Evolutionary conservation across 495 filamentous ascomycete species (phyloP), one percentile per base, ranked within the genome.

Genomic region (Pyrenopolyporus hunteri): DNA sequence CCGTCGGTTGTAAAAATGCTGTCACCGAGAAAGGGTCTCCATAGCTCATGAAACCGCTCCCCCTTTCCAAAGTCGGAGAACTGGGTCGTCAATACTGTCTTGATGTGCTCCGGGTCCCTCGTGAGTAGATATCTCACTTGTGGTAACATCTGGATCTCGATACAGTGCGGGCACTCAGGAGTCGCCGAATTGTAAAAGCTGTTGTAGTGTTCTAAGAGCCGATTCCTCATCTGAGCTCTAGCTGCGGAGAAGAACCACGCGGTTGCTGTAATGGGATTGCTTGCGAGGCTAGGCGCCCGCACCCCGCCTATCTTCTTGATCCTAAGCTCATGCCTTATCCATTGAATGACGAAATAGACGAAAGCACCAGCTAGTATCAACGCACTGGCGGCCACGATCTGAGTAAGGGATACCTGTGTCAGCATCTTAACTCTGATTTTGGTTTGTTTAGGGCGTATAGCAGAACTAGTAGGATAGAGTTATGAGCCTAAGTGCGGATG

Each of bases 1-100:
- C 79, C 78, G 47, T 87, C 83, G 1, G 79, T 82, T 1, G 81
- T 81, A 63, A 87, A 86, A 65, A 87, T 85, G 57, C 78, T 75
- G 47, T 83, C 74, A 2, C 84, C 83, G 4, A 87, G 73, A 46
- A 85, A 85, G 5, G 78, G 79, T 39, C 75, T 68, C 79, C 79
- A 85, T 11, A 79, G 70, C 11, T 74, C 57, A 40, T 81, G 71
- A 45, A 85, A 85, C 22, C 61, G 50, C 25, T 77, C 70, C 10
- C 82, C 83, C 64, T 85, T 84, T 33, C 82, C 82, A 63, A 75
- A 87, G 26, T 84, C 78, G 36, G 66, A 63, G 54, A 87, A 85
- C 36, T 85, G 81, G 19, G 79, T 77, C 0, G 83, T 79, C 31
- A 86, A 70, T 6, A 86, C 67, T 4, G 82, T 76, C 57, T 86